Conservation (phyloP, 2,329 filamentous ascomycete species). For the Cladosporium cucumerinum region DNA sequence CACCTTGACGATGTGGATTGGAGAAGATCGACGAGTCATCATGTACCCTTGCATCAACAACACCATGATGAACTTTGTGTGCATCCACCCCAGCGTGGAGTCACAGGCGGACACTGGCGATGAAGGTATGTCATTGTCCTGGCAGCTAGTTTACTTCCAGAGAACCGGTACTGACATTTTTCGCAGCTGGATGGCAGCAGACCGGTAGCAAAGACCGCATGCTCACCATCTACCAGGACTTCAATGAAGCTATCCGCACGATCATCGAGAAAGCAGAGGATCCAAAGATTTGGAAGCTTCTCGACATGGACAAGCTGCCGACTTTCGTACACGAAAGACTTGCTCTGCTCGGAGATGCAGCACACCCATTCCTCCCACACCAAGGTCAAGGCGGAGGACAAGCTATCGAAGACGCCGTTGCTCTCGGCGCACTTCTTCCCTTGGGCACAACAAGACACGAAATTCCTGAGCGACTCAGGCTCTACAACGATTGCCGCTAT, state of each 20-base stretch:
- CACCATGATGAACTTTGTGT: conserved; percentile 46
- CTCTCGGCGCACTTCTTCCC: conserved; percentile 56
- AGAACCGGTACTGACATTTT: neutral
- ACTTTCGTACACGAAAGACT: conserved; percentile 54
- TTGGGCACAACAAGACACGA: conserved; percentile 43
- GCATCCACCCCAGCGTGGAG: conserved; percentile 40
- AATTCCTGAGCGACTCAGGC: conserved; percentile 53
- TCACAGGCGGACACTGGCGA: conserved; percentile 21
- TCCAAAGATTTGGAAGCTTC: conserved; percentile 51
- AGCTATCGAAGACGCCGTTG: conserved; percentile 65
- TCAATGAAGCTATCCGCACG: conserved; percentile 36
- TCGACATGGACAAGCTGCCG: conserved; percentile 60
- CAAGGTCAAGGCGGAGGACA: conserved; percentile 61
- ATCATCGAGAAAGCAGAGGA: conserved; percentile 40
- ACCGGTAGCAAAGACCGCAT: conserved; percentile 37
- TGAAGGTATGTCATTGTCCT: conserved; percentile 13
- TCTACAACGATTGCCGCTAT: conserved; percentile 58
- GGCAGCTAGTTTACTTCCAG: neutral
- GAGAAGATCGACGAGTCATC: conserved; percentile 43
- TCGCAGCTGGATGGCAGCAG: conserved; percentile 36
- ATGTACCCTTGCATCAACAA: conserved; percentile 49
- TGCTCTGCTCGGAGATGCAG: conserved; percentile 63
- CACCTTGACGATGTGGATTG: conserved; percentile 45
- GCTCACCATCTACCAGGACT: conserved; percentile 40
- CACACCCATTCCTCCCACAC: conserved; percentile 64